Conservation (phyloP, 805 yeast genomes). For the Scheffersomyces spartinae region DNA sequence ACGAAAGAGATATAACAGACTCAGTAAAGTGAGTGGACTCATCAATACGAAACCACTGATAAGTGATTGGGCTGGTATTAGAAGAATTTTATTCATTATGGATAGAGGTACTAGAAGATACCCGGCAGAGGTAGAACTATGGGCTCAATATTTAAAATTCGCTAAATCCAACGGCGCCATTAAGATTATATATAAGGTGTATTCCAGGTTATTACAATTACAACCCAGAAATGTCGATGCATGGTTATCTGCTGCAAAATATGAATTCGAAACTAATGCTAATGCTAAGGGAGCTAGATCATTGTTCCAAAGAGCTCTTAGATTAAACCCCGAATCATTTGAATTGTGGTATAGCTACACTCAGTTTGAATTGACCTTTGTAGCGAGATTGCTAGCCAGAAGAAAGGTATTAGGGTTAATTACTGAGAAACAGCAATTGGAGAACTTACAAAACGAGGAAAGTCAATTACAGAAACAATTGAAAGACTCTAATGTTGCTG, state of each 20-base stretch:
- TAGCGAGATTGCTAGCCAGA: slow-evolving; percentile 74
- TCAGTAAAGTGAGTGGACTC: slow-evolving; percentile 40
- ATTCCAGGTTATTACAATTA: slow-evolving; percentile 64
- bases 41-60: slow-evolving; percentile 53
- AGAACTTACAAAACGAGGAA: slow-evolving; percentile 31
- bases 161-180: slow-evolving; percentile 59
- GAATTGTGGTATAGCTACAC: slow-evolving; percentile 79
- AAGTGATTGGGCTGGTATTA: slow-evolving; percentile 79
- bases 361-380: slow-evolving; percentile 77
- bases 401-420: slow-evolving; percentile 72
- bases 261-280: slow-evolving; percentile 82
- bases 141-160: slow-evolving; percentile 67
- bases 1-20: slow-evolving; percentile 53
- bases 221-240: slow-evolving; percentile 88
- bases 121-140: slow-evolving; percentile 65
- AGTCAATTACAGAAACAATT: slow-evolving; percentile 27
- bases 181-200: slow-evolving; percentile 62
- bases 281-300: slow-evolving; percentile 83
- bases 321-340: slow-evolving; percentile 67
- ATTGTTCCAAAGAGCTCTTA: slow-evolving; percentile 70
- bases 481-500: slow-evolving; percentile 7
- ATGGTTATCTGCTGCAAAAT: slow-evolving; percentile 92
- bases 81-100: slow-evolving; percentile 71
- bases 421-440: slow-evolving; percentile 57
- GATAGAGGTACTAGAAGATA: slow-evolving; percentile 74